A percentile compares a stretch with the other conserved stretches of the same genome.
Conservation (phyloP, 2,329 filamentous ascomycete genomes). For the Cladophialophora chaetospira region DNA sequence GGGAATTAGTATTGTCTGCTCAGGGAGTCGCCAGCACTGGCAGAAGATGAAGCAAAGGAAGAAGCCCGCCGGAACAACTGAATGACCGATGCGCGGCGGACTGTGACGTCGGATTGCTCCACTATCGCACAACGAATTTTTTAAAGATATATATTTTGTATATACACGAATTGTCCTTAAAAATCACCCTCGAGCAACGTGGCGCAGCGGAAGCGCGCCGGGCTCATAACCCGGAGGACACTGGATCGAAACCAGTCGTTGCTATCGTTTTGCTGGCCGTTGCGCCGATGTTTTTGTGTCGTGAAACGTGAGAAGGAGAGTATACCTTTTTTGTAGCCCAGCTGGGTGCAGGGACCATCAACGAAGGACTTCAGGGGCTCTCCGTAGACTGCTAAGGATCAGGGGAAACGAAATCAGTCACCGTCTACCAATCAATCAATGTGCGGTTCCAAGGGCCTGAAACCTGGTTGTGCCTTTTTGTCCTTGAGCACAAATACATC, state of each 20-base stretch:
- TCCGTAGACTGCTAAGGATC: no score
- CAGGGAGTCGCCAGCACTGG: neutral
- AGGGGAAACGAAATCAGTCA: no score
- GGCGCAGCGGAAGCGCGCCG: constrained; percentile 51
- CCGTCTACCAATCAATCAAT: no score
- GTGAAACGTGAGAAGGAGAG: no score
- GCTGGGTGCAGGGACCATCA: no score
- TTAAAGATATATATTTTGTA: neutral
- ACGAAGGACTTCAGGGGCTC: no score
- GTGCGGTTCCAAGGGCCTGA: no score
- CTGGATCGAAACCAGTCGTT: constrained; percentile 34
- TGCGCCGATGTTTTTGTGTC: no score
- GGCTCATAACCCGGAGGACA: constrained; percentile 52
- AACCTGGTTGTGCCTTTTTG: no score
- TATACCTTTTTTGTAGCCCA: no score
- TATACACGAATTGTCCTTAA: neutral
- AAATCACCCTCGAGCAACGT: constrained; percentile 38
- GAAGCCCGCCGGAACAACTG: constrained; percentile 1
- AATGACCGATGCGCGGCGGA: neutral
- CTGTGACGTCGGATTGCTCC: neutral
- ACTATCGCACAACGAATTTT: neutral
- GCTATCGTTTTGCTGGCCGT: neutral
- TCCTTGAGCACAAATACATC: no score
- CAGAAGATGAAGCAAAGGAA: neutral
- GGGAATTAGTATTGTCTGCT: neutral